phyloP scores from a whole-genome alignment of 768 basidiomycete species.

The Pleurotus ostreatus region DNA sequence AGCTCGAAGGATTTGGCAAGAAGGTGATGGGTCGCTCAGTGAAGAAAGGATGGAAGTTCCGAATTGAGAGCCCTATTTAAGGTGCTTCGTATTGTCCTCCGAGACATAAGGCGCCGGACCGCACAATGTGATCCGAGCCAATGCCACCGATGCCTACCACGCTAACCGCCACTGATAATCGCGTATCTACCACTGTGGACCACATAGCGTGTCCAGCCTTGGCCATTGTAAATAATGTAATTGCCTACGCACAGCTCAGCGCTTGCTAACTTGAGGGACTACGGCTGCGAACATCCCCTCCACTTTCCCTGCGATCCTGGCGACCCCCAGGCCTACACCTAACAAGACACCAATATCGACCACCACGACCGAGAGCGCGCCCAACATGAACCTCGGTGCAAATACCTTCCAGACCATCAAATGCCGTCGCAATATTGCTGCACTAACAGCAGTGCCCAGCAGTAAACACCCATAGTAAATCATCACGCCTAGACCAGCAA shows the following conservation, averaged over 20 bases:
- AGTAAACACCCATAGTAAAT: slow-evolving; percentile 64
- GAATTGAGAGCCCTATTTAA: no score
- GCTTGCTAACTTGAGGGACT: not conserved
- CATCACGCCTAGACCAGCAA: slow-evolving; percentile 63
- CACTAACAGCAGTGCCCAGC: slow-evolving; percentile 65
- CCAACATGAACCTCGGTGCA: slow-evolving; percentile 90
- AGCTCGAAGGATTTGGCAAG: no score
- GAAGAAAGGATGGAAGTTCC: no score
- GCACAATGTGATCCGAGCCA: no score
- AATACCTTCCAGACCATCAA: slow-evolving; percentile 99
- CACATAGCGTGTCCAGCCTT: no score
- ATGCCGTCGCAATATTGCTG: slow-evolving; percentile 76
- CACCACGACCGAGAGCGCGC: slow-evolving; percentile 57
- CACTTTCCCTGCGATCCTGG: slow-evolving; percentile 31
- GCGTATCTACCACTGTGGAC: no score
- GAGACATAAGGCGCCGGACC: no score
- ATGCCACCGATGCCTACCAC: no score
- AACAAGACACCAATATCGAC: slow-evolving; percentile 69
- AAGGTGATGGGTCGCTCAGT: no score
- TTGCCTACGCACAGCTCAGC: not conserved
- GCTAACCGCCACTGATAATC: no score
- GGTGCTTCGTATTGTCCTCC: no score
- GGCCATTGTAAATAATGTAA: no score
- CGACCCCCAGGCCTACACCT: slow-evolving; percentile 57
- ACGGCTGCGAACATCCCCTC: slow-evolving; percentile 19